Evolutionary conservation across 148 eudicot species (phyloP).

Genomic region (Oxyria digyna): DNA sequence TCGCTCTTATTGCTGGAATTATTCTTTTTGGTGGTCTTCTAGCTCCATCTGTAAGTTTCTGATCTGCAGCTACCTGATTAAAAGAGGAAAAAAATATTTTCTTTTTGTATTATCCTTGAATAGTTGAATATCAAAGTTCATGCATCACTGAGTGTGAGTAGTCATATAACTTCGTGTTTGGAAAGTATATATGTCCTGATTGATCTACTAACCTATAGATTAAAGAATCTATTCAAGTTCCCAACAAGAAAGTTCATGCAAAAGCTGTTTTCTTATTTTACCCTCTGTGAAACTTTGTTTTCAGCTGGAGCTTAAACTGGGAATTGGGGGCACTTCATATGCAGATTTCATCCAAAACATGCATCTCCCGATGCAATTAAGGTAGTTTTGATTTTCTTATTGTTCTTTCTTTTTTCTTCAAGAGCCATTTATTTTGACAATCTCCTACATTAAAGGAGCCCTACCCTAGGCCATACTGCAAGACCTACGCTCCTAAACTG

Average conservation of each 20-base stretch:
- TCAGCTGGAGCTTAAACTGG: slow-evolving; percentile 86
- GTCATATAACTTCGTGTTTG: not conserved
- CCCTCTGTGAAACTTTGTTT: slow-evolving; percentile 1
- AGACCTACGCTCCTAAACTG: not conserved
- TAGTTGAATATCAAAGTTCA: not conserved
- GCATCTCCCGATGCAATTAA: slow-evolving; percentile 92
- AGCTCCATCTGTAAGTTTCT: slow-evolving; percentile 71
- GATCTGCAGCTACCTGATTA: not conserved
- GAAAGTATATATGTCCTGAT: not conserved
- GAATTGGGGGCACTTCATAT: slow-evolving; percentile 83
- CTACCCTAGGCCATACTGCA: not conserved
- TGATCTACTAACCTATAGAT: not conserved
- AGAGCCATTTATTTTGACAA: not conserved
- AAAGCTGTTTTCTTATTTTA: not conserved
- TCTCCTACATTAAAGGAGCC: not conserved
- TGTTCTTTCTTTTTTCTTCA: not conserved
- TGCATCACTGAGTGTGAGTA: not conserved
- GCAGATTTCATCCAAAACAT: slow-evolving; percentile 65
- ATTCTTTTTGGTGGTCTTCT: slow-evolving; percentile 82
- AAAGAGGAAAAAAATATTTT: not conserved
- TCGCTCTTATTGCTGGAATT: slow-evolving; percentile 67
- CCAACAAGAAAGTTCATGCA: not conserved
- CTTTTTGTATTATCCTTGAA: not conserved
- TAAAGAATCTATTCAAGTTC: not conserved
- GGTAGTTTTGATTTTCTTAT: slow-evolving; percentile 22